Conservation (phyloP, 768 basidiomycete species). For the Hericium erinaceus region DNA sequence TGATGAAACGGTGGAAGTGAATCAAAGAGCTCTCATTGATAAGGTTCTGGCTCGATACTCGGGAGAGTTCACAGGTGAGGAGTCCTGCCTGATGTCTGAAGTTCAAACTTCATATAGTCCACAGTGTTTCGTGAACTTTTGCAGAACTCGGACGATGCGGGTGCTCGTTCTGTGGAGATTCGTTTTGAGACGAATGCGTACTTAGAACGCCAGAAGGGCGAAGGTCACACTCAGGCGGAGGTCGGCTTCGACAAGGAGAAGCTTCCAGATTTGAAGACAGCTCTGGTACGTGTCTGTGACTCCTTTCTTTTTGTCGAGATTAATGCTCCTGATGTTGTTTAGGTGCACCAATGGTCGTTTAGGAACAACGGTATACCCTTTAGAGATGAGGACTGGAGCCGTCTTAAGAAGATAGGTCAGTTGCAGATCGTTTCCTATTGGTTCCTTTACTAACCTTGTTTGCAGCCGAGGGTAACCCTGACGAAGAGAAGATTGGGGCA, state of each 20-base stretch:
- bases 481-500: conserved; percentile 93
- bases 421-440: not conserved
- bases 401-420: conserved; percentile 81
- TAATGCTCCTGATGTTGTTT: not conserved
- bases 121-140: conserved; percentile 73
- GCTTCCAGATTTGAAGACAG: conserved; percentile 59
- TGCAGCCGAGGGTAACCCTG: conserved; percentile 85
- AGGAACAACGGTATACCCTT: conserved; percentile 84
- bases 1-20: conserved; percentile 83
- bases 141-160: conserved; percentile 94
- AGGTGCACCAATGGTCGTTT: conserved; percentile 80
- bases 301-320: not conserved
- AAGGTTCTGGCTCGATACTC: conserved; percentile 94
- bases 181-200: conserved; percentile 60
- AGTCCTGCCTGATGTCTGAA: no score
- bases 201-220: conserved; percentile 25
- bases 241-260: conserved; percentile 3
- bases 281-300: conserved; percentile 32
- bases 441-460: not conserved
- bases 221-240: not conserved
- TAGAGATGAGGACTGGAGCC: conserved; percentile 77
- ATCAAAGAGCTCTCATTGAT: conserved; percentile 94
- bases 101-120: not conserved
- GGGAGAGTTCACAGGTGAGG: conserved; percentile 75
- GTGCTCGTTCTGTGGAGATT: conserved; percentile 66